Conservation (phyloP, 495 filamentous ascomycete genomes). For the Lasiosphaeria ovina region DNA sequence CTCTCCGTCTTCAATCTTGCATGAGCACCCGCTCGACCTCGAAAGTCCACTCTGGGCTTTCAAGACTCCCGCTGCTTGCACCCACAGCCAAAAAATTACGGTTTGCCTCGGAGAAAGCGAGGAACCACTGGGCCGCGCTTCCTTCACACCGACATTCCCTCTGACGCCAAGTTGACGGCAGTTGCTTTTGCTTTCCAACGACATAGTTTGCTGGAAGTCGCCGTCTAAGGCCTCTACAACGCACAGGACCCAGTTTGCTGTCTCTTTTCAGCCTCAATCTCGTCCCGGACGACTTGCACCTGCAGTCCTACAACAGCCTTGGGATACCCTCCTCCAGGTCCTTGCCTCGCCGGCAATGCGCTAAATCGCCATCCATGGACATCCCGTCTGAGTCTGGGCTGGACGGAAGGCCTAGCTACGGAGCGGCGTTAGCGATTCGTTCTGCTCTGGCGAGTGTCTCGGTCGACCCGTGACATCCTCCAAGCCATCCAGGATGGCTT, state of each 20-base stretch:
- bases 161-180: constrained; percentile 1
- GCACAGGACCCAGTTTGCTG: not conserved
- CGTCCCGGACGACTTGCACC: not conserved
- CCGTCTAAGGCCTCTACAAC: not conserved
- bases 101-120: no score
- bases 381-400: constrained; percentile 19
- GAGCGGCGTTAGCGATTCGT: not conserved
- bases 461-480: not conserved
- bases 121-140: no score
- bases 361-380: constrained; percentile 13
- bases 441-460: not conserved
- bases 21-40: no score
- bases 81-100: no score
- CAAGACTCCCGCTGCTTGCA: no score
- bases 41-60: no score
- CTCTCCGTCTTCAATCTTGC: no score
- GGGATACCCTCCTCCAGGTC: not conserved
- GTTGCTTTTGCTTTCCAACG: not conserved
- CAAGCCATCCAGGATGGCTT: constrained; percentile 3
- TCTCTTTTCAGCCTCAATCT: not conserved
- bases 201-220: no score
- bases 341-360: constrained; percentile 11
- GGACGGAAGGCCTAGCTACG: constrained; percentile 18
- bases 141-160: not conserved
- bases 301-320: not conserved